These are phyloP conservation scores for Diaporthe australafricana DNA, from an alignment of 2,329 filamentous ascomycete genomes.

Conservation along the genomic window DNA sequence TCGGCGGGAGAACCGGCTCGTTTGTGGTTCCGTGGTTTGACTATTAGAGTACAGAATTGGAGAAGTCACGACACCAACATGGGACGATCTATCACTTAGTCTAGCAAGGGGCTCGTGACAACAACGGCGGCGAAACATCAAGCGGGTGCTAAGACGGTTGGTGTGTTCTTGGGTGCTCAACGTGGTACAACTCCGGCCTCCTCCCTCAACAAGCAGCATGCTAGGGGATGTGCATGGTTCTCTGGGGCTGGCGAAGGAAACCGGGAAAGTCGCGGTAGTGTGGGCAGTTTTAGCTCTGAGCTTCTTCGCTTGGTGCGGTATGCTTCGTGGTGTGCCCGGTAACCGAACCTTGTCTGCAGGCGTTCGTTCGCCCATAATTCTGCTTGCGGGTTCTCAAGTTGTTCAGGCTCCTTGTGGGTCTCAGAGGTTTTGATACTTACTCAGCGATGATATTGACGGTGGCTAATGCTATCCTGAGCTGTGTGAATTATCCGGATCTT, in stretches of 20 bases:
- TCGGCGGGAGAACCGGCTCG: constrained; percentile 7
- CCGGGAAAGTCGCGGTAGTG: background rate
- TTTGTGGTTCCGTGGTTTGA: constrained; percentile 1
- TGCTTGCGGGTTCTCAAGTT: too few relatives aligned
- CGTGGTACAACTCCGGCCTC: background rate
- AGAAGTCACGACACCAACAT: background rate
- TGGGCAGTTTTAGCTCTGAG: constrained; percentile 6
- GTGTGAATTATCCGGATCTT: too few relatives aligned
- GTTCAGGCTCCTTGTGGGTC: too few relatives aligned
- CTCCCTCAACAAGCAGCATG: background rate
- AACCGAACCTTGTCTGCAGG: background rate
- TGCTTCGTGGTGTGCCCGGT: constrained; percentile 1
- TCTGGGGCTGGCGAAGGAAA: background rate
- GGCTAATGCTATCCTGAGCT: background rate
- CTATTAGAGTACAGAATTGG: background rate
- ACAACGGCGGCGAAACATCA: constrained; percentile 8
- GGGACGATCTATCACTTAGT: constrained; percentile 19
- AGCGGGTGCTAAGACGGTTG: constrained; percentile 30
- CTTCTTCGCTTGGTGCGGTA: background rate
- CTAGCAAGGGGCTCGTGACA: constrained; percentile 11
- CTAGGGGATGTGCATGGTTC: background rate
- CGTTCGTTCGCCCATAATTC: background rate
- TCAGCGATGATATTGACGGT: background rate
- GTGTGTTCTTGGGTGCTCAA: constrained; percentile 4
- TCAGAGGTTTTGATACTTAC: background rate